Base-by-base conservation (phyloP, 768 basidiomycete genomes). In the Paxillus involutus region DNA sequence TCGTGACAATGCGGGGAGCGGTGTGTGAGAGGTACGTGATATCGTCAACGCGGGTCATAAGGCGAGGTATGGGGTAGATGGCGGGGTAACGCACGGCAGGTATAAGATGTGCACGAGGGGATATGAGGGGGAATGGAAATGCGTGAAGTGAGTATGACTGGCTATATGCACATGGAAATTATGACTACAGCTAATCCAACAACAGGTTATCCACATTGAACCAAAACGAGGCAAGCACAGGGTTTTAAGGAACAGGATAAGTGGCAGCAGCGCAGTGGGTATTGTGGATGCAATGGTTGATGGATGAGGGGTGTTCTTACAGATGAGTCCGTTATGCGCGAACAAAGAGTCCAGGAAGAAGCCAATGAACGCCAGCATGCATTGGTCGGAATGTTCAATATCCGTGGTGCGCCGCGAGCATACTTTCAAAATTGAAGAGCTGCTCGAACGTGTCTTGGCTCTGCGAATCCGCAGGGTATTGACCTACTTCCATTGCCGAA, bases 121-220 rank as follows among this genome's bases (percentile, higher is more conserved):
- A 21, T 32, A 30, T 33, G 42, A 39, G 50, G 37, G 21, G 3
- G 3, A 21, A 21, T 21, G 21, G 47, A 42, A 47, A 46, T 55
- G 55, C 63, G 59, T 56, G 47, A 70, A 24, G 58, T 61, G 63
- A 61, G 69, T 65, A 44, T 63, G 60, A 42, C 55, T 39, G 47
- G 29, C 44, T 49, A 36, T 67, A 69, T 69, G 56, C 51, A 71
- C 70, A 69, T 47, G 48, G 53, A 60, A 63, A 36, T 55, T 64
- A 70, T 64, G 58, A 71, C 64, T 64, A 70, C 65, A 70, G 47
- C 62, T 70, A 71, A 70, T 71, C 55, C 62, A 70, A 72, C 70
- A 71, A 71, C 59, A 61, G 59, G 35, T 63, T 70, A 70, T 70
- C 69, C 69, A 70, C 69, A 71, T 16, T 61, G 57, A 68, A 61